Evolutionary conservation across 768 basidiomycete genomes (phyloP).

Genomic region (Cyclocybe aegerita): DNA sequence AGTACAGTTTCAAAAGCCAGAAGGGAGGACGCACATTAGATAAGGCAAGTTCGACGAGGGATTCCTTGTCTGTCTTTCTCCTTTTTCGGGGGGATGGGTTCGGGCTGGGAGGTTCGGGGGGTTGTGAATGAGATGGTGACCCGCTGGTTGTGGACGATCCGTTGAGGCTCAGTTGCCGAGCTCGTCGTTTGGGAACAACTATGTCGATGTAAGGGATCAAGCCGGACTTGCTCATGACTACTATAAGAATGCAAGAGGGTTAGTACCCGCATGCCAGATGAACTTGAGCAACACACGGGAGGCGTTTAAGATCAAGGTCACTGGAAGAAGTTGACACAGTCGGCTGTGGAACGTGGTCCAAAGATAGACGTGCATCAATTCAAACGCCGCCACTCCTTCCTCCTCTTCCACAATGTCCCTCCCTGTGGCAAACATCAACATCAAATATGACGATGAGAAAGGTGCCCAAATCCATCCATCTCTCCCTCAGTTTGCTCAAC

Average conservation of each 20-base stretch:
- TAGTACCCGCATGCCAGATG: no score
- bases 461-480: constrained; percentile 35
- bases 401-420: constrained; percentile 57
- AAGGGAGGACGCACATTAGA: not conserved
- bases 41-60: not conserved
- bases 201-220: no score
- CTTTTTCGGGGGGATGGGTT: constrained; percentile 10
- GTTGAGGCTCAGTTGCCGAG: no score
- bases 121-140: not conserved
- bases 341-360: not conserved
- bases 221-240: no score
- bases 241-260: no score
- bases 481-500: constrained; percentile 2
- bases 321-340: no score
- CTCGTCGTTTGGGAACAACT: no score
- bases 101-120: not conserved
- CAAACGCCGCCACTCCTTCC: constrained; percentile 37
- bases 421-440: constrained; percentile 54
- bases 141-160: not conserved
- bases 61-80: constrained; percentile 4
- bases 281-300: no score
- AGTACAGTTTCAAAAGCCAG: no score
- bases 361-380: constrained; percentile 22
- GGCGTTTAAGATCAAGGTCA: no score
- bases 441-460: constrained; percentile 74